Percentiles rank a stretch among this genome's conserved stretches.
These are phyloP conservation scores for Colletotrichum liaoningense DNA, from an alignment of 2,329 filamentous ascomycete species.

Conservation along the genomic window DNA sequence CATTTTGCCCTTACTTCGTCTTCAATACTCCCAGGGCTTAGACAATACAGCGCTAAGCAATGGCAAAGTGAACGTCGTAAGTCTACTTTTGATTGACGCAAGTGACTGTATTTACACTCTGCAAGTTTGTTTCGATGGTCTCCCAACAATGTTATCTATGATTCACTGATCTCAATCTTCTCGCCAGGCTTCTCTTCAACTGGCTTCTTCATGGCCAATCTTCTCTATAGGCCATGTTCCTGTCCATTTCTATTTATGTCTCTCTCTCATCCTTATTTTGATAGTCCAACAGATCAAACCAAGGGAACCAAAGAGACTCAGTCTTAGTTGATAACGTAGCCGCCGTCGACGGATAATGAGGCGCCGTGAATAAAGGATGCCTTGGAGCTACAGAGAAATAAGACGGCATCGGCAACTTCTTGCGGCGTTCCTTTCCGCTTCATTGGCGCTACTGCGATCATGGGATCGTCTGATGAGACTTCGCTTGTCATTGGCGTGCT, in stretches of 20 bases:
- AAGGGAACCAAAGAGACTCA: too few species aligned
- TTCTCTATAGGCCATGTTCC: not conserved
- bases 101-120: not conserved
- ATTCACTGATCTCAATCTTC: not conserved
- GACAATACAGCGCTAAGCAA: not conserved
- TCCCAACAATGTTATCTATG: not conserved
- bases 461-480: conserved; percentile 46
- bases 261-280: too few species aligned
- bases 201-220: not conserved
- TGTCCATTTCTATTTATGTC: not conserved
- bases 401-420: conserved; percentile 57
- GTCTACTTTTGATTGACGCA: not conserved
- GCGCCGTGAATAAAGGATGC: conserved; percentile 58
- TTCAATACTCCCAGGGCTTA: not conserved
- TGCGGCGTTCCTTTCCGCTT: conserved; percentile 54
- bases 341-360: conserved; percentile 56
- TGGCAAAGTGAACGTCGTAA: not conserved
- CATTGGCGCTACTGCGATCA: conserved; percentile 49
- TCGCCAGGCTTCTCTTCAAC: not conserved
- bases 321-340: conserved; percentile 44
- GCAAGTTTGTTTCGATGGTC: not conserved
- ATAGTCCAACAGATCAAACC: too few species aligned
- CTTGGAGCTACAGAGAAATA: conserved; percentile 57
- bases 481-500: conserved; percentile 56
- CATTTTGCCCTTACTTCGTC: not conserved